phyloP scores from a whole-genome alignment of 495 filamentous ascomycete genomes.

The Penicillium silybi region DNA sequence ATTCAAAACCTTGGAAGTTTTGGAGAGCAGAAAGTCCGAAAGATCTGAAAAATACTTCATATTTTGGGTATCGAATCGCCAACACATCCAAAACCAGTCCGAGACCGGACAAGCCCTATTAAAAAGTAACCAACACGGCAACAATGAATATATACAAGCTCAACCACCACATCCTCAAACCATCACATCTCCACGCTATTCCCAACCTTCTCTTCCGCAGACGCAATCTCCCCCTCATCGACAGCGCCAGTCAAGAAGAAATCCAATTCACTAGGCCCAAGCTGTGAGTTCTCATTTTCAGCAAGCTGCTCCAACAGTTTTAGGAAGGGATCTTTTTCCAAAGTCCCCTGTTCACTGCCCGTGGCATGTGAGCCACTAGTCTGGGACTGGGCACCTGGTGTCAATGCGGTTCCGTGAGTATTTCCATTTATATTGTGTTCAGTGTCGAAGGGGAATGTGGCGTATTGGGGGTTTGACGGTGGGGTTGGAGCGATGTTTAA shows the following conservation, averaged over 20 bases:
- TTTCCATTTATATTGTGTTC: conserved; percentile 4
- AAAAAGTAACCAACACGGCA: not conserved
- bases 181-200: not conserved
- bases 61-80: no score
- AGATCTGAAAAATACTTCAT: no score
- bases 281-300: conserved; percentile 62
- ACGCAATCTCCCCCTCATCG: conserved; percentile 11
- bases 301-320: conserved; percentile 75
- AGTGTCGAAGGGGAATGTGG: conserved; percentile 43
- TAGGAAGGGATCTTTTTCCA: conserved; percentile 75
- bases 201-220: not conserved
- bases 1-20: no score
- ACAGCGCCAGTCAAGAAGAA: conserved; percentile 55
- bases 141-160: not conserved
- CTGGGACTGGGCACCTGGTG: conserved; percentile 38
- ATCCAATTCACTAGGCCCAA: conserved; percentile 64
- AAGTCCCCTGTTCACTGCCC: conserved; percentile 19
- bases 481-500: conserved; percentile 32
- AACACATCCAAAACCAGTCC: not conserved
- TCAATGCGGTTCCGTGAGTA: conserved; percentile 16
- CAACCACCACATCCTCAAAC: not conserved
- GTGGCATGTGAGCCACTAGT: conserved; percentile 31
- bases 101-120: not conserved
- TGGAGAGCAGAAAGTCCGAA: no score
- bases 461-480: conserved; percentile 38